phyloP scores from a whole-genome alignment of 495 filamentous ascomycete species.

The Hypoxylon intermedium region DNA sequence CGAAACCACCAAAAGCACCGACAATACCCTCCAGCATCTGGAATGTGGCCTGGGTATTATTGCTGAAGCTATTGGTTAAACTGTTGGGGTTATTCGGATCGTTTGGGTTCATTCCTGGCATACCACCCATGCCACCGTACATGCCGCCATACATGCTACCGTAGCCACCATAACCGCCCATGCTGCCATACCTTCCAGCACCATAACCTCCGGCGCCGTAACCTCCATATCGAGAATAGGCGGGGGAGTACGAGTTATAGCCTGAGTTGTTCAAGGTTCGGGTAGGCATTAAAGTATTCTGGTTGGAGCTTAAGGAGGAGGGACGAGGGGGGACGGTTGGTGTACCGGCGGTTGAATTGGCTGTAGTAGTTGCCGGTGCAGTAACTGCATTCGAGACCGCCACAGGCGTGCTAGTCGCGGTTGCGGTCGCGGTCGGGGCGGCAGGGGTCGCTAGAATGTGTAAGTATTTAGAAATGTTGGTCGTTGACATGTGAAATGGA shows the following conservation, averaged over 20 bases:
- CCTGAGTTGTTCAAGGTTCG: too few species aligned
- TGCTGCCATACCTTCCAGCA: conserved; percentile 54
- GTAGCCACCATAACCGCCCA: conserved; percentile 61
- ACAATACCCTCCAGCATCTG: conserved; percentile 98
- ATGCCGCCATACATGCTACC: conserved; percentile 66
- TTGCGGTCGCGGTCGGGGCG: conserved; percentile 47
- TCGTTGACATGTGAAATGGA: conserved; percentile 31
- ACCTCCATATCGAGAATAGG: conserved; percentile 55
- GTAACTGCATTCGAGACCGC: conserved; percentile 53
- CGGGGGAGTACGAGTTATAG: conserved; percentile 56
- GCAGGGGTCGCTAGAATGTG: conserved; percentile 50
- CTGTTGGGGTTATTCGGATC: conserved; percentile 94
- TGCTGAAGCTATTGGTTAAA: conserved; percentile 86
- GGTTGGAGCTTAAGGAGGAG: conserved; percentile 75
- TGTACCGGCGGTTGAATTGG: conserved; percentile 52
- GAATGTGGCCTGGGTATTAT: conserved; percentile 95
- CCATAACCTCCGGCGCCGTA: too few species aligned
- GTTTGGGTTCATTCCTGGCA: conserved; percentile 66
- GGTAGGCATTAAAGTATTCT: conserved; percentile 71
- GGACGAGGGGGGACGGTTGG: conserved; percentile 85
- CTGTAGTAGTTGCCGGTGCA: conserved; percentile 51
- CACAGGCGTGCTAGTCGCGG: conserved; percentile 50
- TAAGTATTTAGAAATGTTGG: conserved; percentile 8
- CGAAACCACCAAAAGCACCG: conserved; percentile 97
- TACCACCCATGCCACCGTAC: conserved; percentile 68